Conservation (phyloP, 2,329 filamentous ascomycete species). For the Diplocarpon mali region DNA sequence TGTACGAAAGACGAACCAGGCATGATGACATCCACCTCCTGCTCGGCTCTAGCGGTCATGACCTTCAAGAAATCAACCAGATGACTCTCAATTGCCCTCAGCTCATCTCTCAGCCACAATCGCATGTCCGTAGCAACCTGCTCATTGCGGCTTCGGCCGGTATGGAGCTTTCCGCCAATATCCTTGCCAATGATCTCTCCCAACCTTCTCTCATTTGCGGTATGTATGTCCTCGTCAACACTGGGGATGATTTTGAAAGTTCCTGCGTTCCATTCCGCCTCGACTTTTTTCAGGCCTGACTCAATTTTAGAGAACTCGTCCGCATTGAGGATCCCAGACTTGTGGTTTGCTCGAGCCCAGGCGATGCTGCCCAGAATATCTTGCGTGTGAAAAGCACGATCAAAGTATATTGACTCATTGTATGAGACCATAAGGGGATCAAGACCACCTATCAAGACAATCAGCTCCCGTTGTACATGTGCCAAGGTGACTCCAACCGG, state of each 20-base stretch:
- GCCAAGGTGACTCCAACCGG: slow-evolving; percentile 31
- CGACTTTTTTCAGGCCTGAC: slow-evolving; percentile 49
- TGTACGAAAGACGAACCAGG: slow-evolving; percentile 32
- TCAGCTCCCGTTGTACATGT: neutral
- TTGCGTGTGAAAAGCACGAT: slow-evolving; percentile 66
- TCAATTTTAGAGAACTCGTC: slow-evolving; percentile 68
- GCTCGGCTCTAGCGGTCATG: slow-evolving; percentile 56
- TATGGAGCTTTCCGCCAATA: slow-evolving; percentile 81
- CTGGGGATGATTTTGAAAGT: slow-evolving; percentile 41
- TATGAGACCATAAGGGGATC: slow-evolving; percentile 81
- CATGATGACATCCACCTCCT: slow-evolving; percentile 69
- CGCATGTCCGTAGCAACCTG: slow-evolving; percentile 87
- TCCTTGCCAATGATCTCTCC: slow-evolving; percentile 82
- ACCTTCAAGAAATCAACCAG: slow-evolving; percentile 61
- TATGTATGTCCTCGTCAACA: slow-evolving; percentile 53
- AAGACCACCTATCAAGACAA: slow-evolving; percentile 49
- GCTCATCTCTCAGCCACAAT: slow-evolving; percentile 70
- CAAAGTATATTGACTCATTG: slow-evolving; percentile 72
- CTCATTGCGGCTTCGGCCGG: slow-evolving; percentile 78
- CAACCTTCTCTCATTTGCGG: slow-evolving; percentile 59
- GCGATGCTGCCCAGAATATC: slow-evolving; percentile 74
- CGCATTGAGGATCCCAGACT: slow-evolving; percentile 59
- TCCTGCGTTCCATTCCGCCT: slow-evolving; percentile 41
- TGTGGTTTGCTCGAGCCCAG: slow-evolving; percentile 69
- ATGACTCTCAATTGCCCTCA: slow-evolving; percentile 57